Evolutionary conservation across 331 rosid genomes (phyloP), one percentile per base, ranked within the genome.

Genomic region (Cucumis variabilis): DNA sequence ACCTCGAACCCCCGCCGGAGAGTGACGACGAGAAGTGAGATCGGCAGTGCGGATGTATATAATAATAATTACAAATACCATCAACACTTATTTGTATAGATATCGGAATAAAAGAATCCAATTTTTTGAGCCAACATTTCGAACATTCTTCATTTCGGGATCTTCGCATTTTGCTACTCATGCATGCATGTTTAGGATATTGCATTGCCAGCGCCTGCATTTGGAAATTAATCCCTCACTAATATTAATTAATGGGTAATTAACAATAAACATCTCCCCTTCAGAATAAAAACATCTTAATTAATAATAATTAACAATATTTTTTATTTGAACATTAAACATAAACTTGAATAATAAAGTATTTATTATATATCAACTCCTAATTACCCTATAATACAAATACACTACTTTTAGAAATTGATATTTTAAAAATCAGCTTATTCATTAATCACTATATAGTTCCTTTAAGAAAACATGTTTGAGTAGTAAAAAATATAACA

Each of bases 1-100:
- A 80, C 50, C 19, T 20, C 50, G 70, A 28, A 1, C 85, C 69
- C 3, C 69, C 69, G 69, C 85, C 70, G 50, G 85, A 30, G 50
- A 80, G 85, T 33, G 85, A 80, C 6, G 89, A 82, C 88, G 60
- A 44, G 66, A 14, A 78, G 23, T 78, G 66, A 78, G 66, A 27
- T 7, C 66, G n/a, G 41, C 9, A n/a, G 55, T 9, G 80, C 80
- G 27, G 67, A 21, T 10, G 65, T 50, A 30, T 46, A 46, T 51
- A 78, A 78, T 51, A 78, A 51, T 78, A 50, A 13, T 44, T n/a
- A 78, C 1, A 25, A 78, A 11, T 78, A 76, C n/a, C 82, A 76
- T 76, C 62, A 51, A 51, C 83, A 50, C 62, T 24, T 78, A 1
- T 78, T 78, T 78, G 83, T 76, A 24, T 76, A 76, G n/a, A 6